A percentile compares a stretch with the other conserved stretches of the same genome.
phyloP scores from a whole-genome alignment of 225 moss, liverwort and hornwort species.

The Polytrichum formosum region DNA sequence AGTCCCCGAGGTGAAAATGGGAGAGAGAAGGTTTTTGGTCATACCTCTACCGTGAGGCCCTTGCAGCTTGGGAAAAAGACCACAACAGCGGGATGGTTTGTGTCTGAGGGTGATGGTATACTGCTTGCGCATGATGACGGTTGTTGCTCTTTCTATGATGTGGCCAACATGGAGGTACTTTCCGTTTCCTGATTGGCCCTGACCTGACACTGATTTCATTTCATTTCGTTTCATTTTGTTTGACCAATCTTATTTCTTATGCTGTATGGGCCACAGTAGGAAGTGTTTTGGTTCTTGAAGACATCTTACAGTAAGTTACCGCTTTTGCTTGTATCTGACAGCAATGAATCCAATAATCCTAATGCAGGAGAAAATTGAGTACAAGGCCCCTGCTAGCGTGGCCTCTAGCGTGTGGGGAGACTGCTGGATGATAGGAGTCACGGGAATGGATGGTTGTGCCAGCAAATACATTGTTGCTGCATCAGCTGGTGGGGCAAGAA shows the following conservation, averaged over 20 bases:
- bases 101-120: constrained; percentile 81
- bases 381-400: constrained; percentile 38
- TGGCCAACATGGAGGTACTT: constrained; percentile 87
- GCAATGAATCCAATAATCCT: not conserved
- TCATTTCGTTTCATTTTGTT: no score
- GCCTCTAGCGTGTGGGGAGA: constrained; percentile 73
- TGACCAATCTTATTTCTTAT: no score
- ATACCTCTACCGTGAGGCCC: constrained; percentile 35
- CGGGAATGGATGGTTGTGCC: constrained; percentile 76
- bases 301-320: not conserved
- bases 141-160: constrained; percentile 83
- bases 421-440: constrained; percentile 90
- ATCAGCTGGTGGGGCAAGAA: constrained; percentile 57
- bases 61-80: constrained; percentile 56
- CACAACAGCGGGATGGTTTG: constrained; percentile 90
- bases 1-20: constrained; percentile 10
- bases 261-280: no score
- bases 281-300: no score
- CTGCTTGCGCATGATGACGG: constrained; percentile 83
- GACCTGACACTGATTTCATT: not conserved
- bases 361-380: constrained; percentile 73
- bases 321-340: not conserved
- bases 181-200: not conserved
- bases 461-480: constrained; percentile 87
- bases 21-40: constrained; percentile 17